Conservation (phyloP, 495 filamentous ascomycete genomes). For the Staphylotrichum tortipilum region DNA sequence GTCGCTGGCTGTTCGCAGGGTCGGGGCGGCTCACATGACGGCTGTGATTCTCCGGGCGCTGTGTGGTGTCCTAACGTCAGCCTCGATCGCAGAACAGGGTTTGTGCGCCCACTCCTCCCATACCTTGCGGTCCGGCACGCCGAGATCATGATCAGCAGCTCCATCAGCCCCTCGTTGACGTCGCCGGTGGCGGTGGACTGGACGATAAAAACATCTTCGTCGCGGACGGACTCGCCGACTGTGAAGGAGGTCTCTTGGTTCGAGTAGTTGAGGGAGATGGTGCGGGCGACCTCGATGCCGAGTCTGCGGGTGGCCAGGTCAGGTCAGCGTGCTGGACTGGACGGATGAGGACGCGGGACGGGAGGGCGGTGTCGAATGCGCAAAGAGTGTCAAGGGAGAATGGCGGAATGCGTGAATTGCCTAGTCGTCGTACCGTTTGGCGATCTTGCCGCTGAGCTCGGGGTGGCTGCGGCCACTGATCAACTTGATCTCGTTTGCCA, state of each 20-base stretch:
- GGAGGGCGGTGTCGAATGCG: background rate
- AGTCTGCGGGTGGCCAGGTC: slow-evolving; percentile 45
- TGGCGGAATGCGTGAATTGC: too few relatives aligned
- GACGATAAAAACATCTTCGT: slow-evolving; percentile 97
- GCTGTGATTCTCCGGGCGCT: slow-evolving; percentile 31
- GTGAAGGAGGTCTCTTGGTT: slow-evolving; percentile 97
- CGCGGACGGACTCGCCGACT: slow-evolving; percentile 90
- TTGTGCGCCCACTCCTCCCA: background rate
- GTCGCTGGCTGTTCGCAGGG: background rate
- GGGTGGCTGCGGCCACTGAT: slow-evolving; percentile 95
- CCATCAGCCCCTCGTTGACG: slow-evolving; percentile 98
- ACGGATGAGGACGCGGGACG: too few relatives aligned
- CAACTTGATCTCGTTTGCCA: slow-evolving; percentile 87
- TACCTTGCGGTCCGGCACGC: slow-evolving; percentile 82
- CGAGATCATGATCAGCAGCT: slow-evolving; percentile 97
- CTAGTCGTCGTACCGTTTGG: slow-evolving; percentile 67
- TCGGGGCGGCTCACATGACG: slow-evolving; percentile 26
- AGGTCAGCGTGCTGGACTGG: background rate
- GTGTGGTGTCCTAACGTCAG: slow-evolving; percentile 11
- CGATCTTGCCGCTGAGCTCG: slow-evolving; percentile 76
- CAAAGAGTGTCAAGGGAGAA: too few relatives aligned
- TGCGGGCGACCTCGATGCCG: slow-evolving; percentile 91
- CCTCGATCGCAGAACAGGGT: background rate
- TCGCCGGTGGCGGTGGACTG: slow-evolving; percentile 93
- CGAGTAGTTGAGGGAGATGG: slow-evolving; percentile 89